Evolutionary conservation across 129 eudicot genomes (phyloP).

Genomic region (Rutidosis leptorrhynchoides): DNA sequence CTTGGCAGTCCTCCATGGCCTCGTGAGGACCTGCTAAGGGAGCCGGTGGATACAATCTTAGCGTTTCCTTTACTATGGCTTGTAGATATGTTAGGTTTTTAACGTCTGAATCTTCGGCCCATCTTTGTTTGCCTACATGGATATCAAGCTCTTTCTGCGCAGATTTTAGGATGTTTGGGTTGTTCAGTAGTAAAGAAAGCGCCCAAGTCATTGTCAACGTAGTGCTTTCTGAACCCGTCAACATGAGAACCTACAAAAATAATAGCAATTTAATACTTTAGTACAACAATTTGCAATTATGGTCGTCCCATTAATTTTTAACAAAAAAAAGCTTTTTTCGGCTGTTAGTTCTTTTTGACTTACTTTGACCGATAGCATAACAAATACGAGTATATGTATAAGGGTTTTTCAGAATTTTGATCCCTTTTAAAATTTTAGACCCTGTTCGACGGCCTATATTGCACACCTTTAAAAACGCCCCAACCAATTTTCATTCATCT

Average conservation of each 20-base stretch:
- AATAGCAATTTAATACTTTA: background rate
- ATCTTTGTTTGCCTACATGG: conserved; percentile 36
- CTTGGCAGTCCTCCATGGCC: conserved; percentile 41
- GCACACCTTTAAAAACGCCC: too few relatives aligned
- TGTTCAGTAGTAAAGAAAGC: conserved; percentile 44
- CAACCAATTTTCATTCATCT: background rate
- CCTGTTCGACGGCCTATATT: too few relatives aligned
- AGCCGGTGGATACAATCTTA: conserved; percentile 61
- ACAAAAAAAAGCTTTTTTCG: too few relatives aligned
- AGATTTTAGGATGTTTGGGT: conserved; percentile 19
- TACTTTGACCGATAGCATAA: too few relatives aligned
- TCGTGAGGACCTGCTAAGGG: conserved; percentile 50
- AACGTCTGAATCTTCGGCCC: conserved; percentile 48
- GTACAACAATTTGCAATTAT: background rate
- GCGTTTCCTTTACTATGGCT: conserved; percentile 49
- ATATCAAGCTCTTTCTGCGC: conserved; percentile 39
- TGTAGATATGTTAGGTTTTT: conserved; percentile 34
- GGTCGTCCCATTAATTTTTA: too few relatives aligned
- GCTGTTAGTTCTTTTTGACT: too few relatives aligned
- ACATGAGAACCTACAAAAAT: conserved; percentile 35
- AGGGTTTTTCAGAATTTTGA: too few relatives aligned
- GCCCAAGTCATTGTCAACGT: conserved; percentile 49
- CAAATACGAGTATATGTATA: too few relatives aligned
- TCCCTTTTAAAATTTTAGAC: too few relatives aligned
- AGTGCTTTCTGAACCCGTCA: conserved; percentile 61